Evolutionary conservation across 805 yeast species (phyloP).

Genomic region (Hanseniaspora occidentalis): DNA sequence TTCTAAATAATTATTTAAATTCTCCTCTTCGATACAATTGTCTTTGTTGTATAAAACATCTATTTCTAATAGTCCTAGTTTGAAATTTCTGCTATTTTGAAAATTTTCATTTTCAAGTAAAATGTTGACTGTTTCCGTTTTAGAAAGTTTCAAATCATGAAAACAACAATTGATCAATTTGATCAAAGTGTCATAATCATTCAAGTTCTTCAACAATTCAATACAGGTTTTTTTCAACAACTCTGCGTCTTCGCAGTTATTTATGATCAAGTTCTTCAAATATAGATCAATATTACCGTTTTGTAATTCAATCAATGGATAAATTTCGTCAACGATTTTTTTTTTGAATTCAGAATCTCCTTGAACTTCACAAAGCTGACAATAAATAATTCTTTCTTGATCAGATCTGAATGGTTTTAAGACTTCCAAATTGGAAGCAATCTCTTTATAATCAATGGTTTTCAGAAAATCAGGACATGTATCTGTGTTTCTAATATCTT

Average conservation of each 20-base stretch:
- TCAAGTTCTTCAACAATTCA: slow-evolving; percentile 2
- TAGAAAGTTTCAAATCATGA: neutral
- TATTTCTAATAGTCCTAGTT: neutral
- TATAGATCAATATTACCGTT: slow-evolving; percentile 5
- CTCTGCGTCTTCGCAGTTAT: neutral
- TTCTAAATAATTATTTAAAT: slow-evolving; percentile 1
- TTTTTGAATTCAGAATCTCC: neutral
- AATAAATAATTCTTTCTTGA: slow-evolving; percentile 6
- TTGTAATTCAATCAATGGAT: slow-evolving; percentile 1
- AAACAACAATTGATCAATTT: slow-evolving; percentile 1
- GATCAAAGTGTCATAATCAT: slow-evolving; percentile 4
- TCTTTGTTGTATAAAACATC: slow-evolving; percentile 2
- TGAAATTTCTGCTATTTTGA: slow-evolving; percentile 4
- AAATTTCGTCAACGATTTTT: slow-evolving; percentile 1
- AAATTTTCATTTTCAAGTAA: slow-evolving; percentile 3
- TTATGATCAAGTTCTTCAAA: slow-evolving; percentile 5
- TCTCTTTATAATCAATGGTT: neutral
- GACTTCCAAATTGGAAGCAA: neutral
- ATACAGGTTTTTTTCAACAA: neutral
- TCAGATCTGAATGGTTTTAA: neutral
- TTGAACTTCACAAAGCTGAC: neutral
- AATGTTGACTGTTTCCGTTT: neutral
- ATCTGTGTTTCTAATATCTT: neutral
- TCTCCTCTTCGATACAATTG: neutral
- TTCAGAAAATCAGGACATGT: too few species aligned